Evolutionary conservation across 2,329 filamentous ascomycete genomes (phyloP), one percentile per base, ranked within the genome.

Genomic region (Nothopassalora personata): DNA sequence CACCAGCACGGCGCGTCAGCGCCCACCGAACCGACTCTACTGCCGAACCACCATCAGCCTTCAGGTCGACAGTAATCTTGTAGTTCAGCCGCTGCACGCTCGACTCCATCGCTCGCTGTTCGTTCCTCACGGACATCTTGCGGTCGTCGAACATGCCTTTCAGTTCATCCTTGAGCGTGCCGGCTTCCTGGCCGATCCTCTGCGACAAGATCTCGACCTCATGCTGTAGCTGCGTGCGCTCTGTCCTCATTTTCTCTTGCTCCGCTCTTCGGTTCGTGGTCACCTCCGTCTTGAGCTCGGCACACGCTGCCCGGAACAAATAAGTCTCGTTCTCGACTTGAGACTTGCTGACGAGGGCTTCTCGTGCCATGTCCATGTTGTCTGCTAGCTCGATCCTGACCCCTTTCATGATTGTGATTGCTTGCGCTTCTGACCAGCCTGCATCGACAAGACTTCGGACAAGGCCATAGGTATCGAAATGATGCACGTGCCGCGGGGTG

Each of bases 91-190:
- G 89, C 80, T 97, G 92, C 63, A 91, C 87, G 67, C 87, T 87
- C 53, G 88, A 89, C 71, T 97, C 93, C 70, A 90, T 88, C 6
- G 82, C 81, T 71, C 91, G 87, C 75, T 97, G 91, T 73, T 97
- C 90, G 74, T 93, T 89, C 56, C 91, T 81, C 1, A 96, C 91
- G 1, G 86, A 84, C 89, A 97, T 96, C 73, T 93, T 94, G 47
- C 95, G 85, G 72, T 99, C 93, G 70, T 97, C 93, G 73, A 97
- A 97, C 82, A 97, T 88, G 58, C 91, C 93, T 72, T 92, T 91
- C n/a, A 97, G 82, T 57, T 92, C 90, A 71, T 99, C 93, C 68
- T 90, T 94, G 60, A 97, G 78, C 34, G 84, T 88, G 57, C 86
- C 77, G 28, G 92, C 80, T 72, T 97, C 92, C 74, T 97, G 92